phyloP scores from a whole-genome alignment of 306 rosid genomes.

The Trifolium subterraneum region DNA sequence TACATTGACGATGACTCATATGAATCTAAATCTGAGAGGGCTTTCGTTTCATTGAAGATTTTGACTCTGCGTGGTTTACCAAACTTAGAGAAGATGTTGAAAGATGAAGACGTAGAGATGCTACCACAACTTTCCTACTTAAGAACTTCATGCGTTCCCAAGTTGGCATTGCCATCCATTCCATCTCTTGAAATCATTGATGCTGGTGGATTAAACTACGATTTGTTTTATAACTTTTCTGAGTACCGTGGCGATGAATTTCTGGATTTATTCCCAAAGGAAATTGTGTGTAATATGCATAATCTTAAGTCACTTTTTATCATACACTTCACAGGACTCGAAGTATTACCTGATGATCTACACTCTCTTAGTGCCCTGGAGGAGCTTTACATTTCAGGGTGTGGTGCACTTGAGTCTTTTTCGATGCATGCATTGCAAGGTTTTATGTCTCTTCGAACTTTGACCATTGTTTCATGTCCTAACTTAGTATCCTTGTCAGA shows the following conservation, averaged over 20 bases:
- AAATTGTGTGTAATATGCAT: background rate
- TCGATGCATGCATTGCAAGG: background rate
- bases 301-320: background rate
- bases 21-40: background rate
- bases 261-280: background rate
- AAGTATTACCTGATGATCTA: background rate
- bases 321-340: rapidly evolving
- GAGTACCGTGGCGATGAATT: background rate
- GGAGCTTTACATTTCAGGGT: background rate
- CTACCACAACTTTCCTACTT: background rate
- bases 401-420: background rate
- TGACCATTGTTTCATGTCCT: rapidly evolving
- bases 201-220: background rate
- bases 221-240: background rate
- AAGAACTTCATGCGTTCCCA: background rate
- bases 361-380: background rate
- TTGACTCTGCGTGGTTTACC: background rate
- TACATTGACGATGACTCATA: background rate
- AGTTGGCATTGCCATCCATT: background rate
- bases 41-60: background rate
- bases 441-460: background rate
- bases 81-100: background rate
- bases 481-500: background rate
- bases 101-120: background rate
- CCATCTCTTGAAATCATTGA: background rate